Evolutionary conservation across 805 yeast species (phyloP), one percentile per base, ranked within the genome.

Genomic region (Candida chauliodis): DNA sequence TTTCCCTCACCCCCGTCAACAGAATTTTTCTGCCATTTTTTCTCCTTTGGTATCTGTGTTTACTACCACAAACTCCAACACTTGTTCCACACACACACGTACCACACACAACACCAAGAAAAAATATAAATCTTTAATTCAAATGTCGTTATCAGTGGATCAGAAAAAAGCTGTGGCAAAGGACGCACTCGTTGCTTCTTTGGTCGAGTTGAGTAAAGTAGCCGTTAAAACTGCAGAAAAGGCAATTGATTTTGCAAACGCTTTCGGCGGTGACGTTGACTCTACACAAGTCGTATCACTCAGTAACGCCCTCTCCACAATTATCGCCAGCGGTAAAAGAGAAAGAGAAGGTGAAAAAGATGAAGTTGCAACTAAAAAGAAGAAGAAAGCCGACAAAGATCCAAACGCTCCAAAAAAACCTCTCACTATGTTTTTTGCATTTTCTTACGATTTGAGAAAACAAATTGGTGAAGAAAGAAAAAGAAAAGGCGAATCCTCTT

Each of bases 401-500:
- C 97, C 97, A 37, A 82, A 85, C 53, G 96, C 96, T 31, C 99
- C 99, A 43, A 88, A 86, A 72, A 89, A 89, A 55, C 98, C 99
- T 11, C 70, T 87, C 54, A 89, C 96, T 16, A 84, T 86, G 31
- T 90, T 80, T 67, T 85, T 91, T 60, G 71, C 72, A 29, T 91
- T 79, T 62, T 79, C 87, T 37, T 81, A 84, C 47, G 79, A 78
- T 48, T 76, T 79, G 47, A 80, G 96, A 53, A 84, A 82, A 45
- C 66, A 73, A 26, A 73, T 90, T 45, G 78, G 81, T 40, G 81
- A 76, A 38, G 89, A 84, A 45, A 76, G 95, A 54, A 73, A 66
- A 40, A 63, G 63, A 25, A 66, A 71, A 34, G 66, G 84, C 23
- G 69, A 73, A 50, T 76, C 83, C 11, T 77, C 86, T 8, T 71